These are phyloP conservation scores for Penicillium canescens DNA, from an alignment of 495 filamentous ascomycete species.

Conservation along the genomic window DNA sequence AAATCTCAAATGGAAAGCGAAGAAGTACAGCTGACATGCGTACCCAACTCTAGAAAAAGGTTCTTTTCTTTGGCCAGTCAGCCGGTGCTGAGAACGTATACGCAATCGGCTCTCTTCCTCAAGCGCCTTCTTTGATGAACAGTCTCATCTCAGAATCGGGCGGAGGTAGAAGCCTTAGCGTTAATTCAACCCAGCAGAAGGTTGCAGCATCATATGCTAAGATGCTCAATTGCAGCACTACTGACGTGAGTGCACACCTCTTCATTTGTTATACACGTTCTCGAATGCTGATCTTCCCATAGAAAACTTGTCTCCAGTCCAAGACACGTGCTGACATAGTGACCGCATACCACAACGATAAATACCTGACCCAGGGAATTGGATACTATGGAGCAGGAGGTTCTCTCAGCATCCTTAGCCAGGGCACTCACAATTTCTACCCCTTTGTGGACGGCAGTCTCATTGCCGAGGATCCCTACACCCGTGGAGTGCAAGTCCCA, in stretches of 20 bases:
- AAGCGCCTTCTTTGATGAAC: constrained; percentile 30
- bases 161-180: neutral
- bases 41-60: constrained; percentile 23
- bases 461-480: constrained; percentile 31
- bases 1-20: neutral
- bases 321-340: constrained; percentile 9
- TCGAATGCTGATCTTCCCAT: constrained; percentile 4
- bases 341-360: constrained; percentile 7
- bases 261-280: neutral
- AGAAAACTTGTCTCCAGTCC: constrained; percentile 21
- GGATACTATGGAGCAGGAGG: neutral
- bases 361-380: constrained; percentile 2
- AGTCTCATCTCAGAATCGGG: constrained; percentile 35
- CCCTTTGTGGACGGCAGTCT: constrained; percentile 29
- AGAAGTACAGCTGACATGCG: neutral
- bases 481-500: constrained; percentile 31
- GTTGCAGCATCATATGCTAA: constrained; percentile 22
- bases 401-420: neutral
- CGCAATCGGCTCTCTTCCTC: constrained; percentile 32
- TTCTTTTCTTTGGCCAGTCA: constrained; percentile 37
- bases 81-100: constrained; percentile 36
- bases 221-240: constrained; percentile 22
- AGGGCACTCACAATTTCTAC: constrained; percentile 1
- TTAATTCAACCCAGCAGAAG: constrained; percentile 4
- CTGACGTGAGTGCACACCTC: constrained; percentile 18